Evolutionary conservation across 1,139 yeast species (phyloP).

Genomic region (Blastobotrys capitulatus): DNA sequence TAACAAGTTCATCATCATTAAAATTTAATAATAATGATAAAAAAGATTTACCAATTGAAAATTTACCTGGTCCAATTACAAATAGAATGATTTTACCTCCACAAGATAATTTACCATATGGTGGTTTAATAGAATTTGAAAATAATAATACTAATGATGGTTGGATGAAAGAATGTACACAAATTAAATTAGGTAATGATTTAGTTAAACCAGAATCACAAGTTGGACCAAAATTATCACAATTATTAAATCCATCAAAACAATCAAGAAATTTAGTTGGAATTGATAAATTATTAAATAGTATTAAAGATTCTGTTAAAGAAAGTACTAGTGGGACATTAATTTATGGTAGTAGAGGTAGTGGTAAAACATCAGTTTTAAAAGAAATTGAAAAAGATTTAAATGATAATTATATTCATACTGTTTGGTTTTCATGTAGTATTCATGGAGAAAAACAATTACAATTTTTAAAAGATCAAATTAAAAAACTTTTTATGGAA

Average conservation of each 20-base stretch:
- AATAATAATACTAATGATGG: constrained; percentile 30
- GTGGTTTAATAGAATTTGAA: constrained; percentile 54
- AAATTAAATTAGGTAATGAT: constrained; percentile 50
- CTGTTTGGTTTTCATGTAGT: constrained; percentile 49
- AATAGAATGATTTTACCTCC: constrained; percentile 38
- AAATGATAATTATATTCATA: constrained; percentile 39
- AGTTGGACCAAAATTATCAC: constrained; percentile 31
- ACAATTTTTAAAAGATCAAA: constrained; percentile 44
- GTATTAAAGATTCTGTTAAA: constrained; percentile 42
- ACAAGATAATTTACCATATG: constrained; percentile 47
- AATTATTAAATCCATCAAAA: constrained; percentile 5
- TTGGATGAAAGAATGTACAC: constrained; percentile 40
- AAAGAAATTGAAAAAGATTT: constrained; percentile 41
- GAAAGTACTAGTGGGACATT: constrained; percentile 51
- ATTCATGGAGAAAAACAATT: constrained; percentile 52
- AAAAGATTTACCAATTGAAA: constrained; percentile 17
- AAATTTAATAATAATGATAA: constrained; percentile 24
- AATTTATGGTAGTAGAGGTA: constrained; percentile 69
- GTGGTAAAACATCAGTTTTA: constrained; percentile 66
- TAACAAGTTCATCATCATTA: constrained; percentile 32
- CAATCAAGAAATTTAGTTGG: constrained; percentile 46
- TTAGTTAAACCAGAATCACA: constrained; percentile 48
- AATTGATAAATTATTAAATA: constrained; percentile 43
- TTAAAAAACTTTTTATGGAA: constrained; percentile 50
- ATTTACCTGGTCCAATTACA: constrained; percentile 24